Evolutionary conservation across 2,329 filamentous ascomycete species (phyloP).

Genomic region (Neofusicoccum ribis): DNA sequence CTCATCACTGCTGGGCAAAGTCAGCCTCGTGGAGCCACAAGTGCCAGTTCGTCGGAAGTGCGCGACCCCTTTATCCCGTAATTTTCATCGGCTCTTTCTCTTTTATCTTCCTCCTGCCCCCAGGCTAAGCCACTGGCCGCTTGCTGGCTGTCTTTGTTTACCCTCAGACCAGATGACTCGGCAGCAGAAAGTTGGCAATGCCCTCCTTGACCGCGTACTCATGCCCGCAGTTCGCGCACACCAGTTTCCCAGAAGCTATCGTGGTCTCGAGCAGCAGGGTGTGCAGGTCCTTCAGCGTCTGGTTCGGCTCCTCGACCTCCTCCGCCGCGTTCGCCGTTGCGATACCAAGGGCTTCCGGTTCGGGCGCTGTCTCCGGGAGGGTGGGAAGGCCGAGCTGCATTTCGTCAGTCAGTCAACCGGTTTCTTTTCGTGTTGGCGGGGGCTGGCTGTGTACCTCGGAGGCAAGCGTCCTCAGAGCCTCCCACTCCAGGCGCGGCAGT

Average conservation of each 20-base stretch:
- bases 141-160: too few relatives aligned
- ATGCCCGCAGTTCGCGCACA: conserved; percentile 88
- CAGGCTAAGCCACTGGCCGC: too few relatives aligned
- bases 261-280: conserved; percentile 83
- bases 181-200: conserved; percentile 92
- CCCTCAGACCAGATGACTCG: conserved; percentile 77
- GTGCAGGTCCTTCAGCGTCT: conserved; percentile 76
- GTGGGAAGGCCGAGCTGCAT: conserved; percentile 74
- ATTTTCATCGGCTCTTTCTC: too few relatives aligned
- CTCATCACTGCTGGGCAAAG: too few relatives aligned
- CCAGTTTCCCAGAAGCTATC: conserved; percentile 82
- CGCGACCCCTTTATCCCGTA: too few relatives aligned
- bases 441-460: conserved; percentile 63
- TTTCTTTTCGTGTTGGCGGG: background rate
- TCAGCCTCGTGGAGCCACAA: too few relatives aligned
- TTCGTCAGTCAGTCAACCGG: background rate
- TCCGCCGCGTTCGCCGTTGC: conserved; percentile 28
- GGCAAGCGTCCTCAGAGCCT: conserved; percentile 71
- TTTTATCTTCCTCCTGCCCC: too few relatives aligned
- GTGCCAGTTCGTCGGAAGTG: too few relatives aligned
- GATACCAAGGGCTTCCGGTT: conserved; percentile 18
- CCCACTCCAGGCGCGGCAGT: conserved; percentile 85
- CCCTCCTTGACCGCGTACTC: conserved; percentile 95
- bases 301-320: conserved; percentile 55
- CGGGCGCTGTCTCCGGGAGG: conserved; percentile 54